phyloP scores from a whole-genome alignment of 352 stramenopile genomes.

The Pythium aphanidermatum region DNA sequence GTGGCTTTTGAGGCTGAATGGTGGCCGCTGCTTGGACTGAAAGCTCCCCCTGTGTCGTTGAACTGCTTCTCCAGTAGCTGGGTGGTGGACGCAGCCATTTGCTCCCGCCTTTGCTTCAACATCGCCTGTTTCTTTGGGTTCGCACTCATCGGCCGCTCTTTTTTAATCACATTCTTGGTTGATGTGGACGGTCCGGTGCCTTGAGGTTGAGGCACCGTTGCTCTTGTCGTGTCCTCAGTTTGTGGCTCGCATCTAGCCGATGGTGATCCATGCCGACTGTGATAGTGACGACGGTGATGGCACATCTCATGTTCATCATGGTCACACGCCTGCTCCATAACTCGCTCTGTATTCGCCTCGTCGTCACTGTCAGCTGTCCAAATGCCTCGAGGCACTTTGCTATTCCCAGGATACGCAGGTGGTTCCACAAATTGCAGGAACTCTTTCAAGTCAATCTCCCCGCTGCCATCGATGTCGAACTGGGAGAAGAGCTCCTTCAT shows the following conservation, averaged over 20 bases:
- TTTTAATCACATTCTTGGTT: constrained; percentile 26
- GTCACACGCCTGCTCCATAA: background rate
- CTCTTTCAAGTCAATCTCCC: constrained; percentile 68
- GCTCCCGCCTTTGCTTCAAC: constrained; percentile 55
- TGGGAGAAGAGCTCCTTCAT: constrained; percentile 59
- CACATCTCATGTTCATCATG: background rate
- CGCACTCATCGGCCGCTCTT: constrained; percentile 54
- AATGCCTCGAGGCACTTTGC: constrained; percentile 42
- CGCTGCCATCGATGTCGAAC: constrained; percentile 58
- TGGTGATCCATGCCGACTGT: constrained; percentile 1
- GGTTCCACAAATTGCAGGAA: constrained; percentile 72
- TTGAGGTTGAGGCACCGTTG: constrained; percentile 2
- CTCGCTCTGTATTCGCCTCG: constrained; percentile 5
- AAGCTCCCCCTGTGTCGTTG: constrained; percentile 3
- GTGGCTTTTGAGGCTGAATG: constrained; percentile 20
- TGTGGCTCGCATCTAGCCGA: background rate
- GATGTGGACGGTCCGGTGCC: constrained; percentile 13
- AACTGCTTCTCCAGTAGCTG: constrained; percentile 14
- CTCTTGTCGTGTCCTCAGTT: background rate
- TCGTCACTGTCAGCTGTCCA: constrained; percentile 41
- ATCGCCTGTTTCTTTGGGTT: constrained; percentile 60
- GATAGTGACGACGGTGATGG: constrained; percentile 6
- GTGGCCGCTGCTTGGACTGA: constrained; percentile 1
- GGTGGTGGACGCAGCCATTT: constrained; percentile 13
- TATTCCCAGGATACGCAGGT: constrained; percentile 51